Conservation (phyloP, 768 basidiomycete genomes). For the Amylocystis lapponica region DNA sequence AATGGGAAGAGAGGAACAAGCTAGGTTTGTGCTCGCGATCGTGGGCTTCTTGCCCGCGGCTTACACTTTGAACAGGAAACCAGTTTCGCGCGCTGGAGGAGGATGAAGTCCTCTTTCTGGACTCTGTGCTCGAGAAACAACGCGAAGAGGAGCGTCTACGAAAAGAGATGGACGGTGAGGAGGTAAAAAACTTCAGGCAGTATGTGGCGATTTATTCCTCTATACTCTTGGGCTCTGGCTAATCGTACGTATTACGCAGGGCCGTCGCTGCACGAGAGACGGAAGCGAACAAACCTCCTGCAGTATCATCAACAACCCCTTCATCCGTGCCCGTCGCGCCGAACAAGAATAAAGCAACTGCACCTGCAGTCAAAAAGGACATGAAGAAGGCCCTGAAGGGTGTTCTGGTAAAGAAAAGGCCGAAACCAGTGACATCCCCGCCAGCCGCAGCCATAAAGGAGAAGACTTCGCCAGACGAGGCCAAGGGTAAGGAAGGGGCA, state of each 20-base stretch:
- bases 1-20: slow-evolving; percentile 90
- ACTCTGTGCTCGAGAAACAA: slow-evolving; percentile 72
- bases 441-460: slow-evolving; percentile 9
- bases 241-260: no score
- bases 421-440: slow-evolving; percentile 29
- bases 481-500: slow-evolving; percentile 10
- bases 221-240: slow-evolving; percentile 3
- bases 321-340: slow-evolving; percentile 11
- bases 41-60: neutral
- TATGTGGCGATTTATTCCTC: slow-evolving; percentile 30
- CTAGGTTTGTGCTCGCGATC: slow-evolving; percentile 33
- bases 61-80: slow-evolving; percentile 46
- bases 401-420: slow-evolving; percentile 74
- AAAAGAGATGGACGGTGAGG: slow-evolving; percentile 70
- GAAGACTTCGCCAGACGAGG: slow-evolving; percentile 10
- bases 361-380: slow-evolving; percentile 47
- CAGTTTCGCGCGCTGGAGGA: slow-evolving; percentile 88
- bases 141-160: slow-evolving; percentile 71
- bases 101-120: slow-evolving; percentile 86
- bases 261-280: slow-evolving; percentile 67
- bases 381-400: slow-evolving; percentile 67
- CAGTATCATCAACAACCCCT: slow-evolving; percentile 23
- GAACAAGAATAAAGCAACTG: slow-evolving; percentile 21
- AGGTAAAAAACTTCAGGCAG: slow-evolving; percentile 76
- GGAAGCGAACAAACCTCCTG: slow-evolving; percentile 30